Base-by-base conservation (phyloP, 352 stramenopile genomes). In the Phytophthora colocasiae region DNA sequence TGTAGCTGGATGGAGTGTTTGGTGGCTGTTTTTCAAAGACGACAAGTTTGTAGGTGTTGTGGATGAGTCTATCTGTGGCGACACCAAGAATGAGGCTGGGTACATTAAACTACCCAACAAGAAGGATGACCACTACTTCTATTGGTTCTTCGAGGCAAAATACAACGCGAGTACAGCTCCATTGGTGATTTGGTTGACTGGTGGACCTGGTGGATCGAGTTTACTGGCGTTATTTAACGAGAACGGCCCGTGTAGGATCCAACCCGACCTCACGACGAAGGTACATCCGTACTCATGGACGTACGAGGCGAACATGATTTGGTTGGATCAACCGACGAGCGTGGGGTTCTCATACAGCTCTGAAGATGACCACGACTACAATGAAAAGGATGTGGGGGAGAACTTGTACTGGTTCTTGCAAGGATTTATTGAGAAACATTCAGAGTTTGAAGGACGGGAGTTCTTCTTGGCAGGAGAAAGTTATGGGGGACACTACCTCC, bases 121-220 rank as follows among this genome's bases (percentile, higher is more conserved):
- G 57, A 39, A 83, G n/a, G 80, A 89, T 47, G 78, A 83, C 32
- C 53, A 87, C 52, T 90, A 89, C 66, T 91, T 91, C 48, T 89
- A 90, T 63, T 91, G 80, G 78, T 85, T 76, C 51, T 82, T 85
- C 27, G 73, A 88, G 58, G 78, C 81, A 6, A 53, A 66, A 22
- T 60, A 69, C 47, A 63, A 71, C 41, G 58, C 72, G 3, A 52
- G 26, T 9, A 77, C 43, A 9, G 81, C 77, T 22, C 81, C 77
- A 1, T 43, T 87, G 3, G 65, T 89, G 22, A 53, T 90, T n/a
- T 90, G 81, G 81, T 64, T 90, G 36, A 87, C 72, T 0, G 79
- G 81, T 11, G 81, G 81, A 4, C 79, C 81, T 7, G 81, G 81
- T 11, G 68, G 68, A 2, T 87, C 77, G 3, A 81, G 74, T 64